These are phyloP conservation scores for Aspergillus tubingensis DNA, from an alignment of 2,329 filamentous ascomycete species.

Conservation along the genomic window DNA sequence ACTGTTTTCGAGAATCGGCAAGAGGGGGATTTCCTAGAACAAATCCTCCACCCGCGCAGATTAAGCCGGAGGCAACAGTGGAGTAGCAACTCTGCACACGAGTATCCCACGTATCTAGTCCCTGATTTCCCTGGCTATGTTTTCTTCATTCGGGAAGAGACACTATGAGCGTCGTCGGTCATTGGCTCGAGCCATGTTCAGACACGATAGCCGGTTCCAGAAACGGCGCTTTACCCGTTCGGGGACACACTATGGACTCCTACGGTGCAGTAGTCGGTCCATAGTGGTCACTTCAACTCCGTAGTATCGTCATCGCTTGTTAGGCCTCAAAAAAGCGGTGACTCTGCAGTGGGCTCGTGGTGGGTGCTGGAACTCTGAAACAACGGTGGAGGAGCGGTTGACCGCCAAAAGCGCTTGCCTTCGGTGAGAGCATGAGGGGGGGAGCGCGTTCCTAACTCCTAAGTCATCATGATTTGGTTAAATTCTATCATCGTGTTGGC, in stretches of 20 bases:
- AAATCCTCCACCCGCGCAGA: background rate
- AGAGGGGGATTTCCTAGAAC: background rate
- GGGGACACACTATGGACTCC: slow-evolving; percentile 1
- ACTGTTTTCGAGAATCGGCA: background rate
- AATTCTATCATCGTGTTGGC: background rate
- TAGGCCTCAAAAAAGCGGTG: slow-evolving; percentile 10
- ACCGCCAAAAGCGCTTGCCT: slow-evolving; percentile 6
- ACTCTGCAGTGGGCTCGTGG: slow-evolving; percentile 6
- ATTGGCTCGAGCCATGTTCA: background rate
- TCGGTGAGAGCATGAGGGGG: background rate
- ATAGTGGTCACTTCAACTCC: slow-evolving; percentile 3
- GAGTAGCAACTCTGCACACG: background rate
- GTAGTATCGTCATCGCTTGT: background rate
- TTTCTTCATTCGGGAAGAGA: background rate
- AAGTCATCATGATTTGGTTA: background rate
- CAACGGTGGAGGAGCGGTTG: slow-evolving; percentile 9
- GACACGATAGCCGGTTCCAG: slow-evolving; percentile 1
- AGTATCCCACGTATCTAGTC: slow-evolving; percentile 1
- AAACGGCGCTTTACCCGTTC: background rate
- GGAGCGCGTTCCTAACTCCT: background rate
- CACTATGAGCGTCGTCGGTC: background rate
- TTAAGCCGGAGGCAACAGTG: background rate
- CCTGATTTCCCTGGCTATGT: background rate
- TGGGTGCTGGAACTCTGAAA: slow-evolving; percentile 9
- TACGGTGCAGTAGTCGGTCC: slow-evolving; percentile 3